phyloP scores from a whole-genome alignment of 352 stramenopile genomes.

The Thraustochytrium sp. region DNA sequence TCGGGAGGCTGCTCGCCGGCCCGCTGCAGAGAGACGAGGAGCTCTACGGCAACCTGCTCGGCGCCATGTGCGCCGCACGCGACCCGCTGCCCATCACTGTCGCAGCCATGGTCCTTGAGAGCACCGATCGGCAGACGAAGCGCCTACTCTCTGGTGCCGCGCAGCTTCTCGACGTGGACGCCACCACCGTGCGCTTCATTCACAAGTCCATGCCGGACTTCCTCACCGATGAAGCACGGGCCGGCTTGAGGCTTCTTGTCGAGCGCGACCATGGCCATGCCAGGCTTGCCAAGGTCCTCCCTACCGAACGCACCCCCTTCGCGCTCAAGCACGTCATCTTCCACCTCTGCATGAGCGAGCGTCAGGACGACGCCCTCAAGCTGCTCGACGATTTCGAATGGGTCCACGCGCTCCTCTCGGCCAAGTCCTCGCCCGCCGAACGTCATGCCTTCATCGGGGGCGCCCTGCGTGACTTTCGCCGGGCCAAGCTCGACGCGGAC shows the following conservation, averaged over 20 bases:
- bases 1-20: not conserved
- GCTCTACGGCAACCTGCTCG: not conserved
- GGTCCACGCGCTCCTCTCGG: too few species aligned
- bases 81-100: not conserved
- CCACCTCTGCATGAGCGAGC: too few species aligned
- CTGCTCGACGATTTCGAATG: too few species aligned
- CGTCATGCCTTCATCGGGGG: too few species aligned
- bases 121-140: not conserved
- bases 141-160: not conserved
- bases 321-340: too few species aligned
- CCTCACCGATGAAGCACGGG: constrained; percentile 78
- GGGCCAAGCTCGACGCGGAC: too few species aligned
- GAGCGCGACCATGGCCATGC: constrained; percentile 60
- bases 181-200: not conserved
- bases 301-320: not conserved
- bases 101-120: not conserved
- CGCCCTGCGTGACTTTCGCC: too few species aligned
- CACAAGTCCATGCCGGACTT: constrained; percentile 21
- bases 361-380: too few species aligned
- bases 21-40: not conserved
- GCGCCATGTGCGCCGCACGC: not conserved
- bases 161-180: not conserved
- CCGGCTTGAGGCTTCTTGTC: constrained; percentile 87
- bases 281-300: not conserved
- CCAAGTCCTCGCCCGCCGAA: too few species aligned